Evolutionary conservation across 2,329 filamentous ascomycete genomes (phyloP).

Genomic region (Colletotrichum chrysophilum): DNA sequence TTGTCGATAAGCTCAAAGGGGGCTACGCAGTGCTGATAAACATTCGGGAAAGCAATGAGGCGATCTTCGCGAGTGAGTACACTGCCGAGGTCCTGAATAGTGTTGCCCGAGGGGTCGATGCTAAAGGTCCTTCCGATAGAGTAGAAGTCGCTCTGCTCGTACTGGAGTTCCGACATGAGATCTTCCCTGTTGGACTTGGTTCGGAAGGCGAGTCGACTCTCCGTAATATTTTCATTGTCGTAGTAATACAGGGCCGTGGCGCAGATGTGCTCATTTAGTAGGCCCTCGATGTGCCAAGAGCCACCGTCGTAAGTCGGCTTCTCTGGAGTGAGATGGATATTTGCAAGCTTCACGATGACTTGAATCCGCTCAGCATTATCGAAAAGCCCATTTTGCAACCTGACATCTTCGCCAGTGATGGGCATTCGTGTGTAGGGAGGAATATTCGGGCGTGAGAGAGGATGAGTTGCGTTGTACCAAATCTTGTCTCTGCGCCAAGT

Average conservation of each 20-base stretch:
- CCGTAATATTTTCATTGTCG: slow-evolving; percentile 64
- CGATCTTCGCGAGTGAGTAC: slow-evolving; percentile 52
- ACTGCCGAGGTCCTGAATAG: slow-evolving; percentile 49
- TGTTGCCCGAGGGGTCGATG: slow-evolving; percentile 24
- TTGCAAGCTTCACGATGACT: slow-evolving; percentile 68
- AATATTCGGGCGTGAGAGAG: slow-evolving; percentile 13
- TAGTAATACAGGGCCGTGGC: slow-evolving; percentile 69
- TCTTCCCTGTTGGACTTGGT: slow-evolving; percentile 40
- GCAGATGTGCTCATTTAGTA: slow-evolving; percentile 67
- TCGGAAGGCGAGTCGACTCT: slow-evolving; percentile 55
- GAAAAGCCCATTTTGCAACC: slow-evolving; percentile 32
- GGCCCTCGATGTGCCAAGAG: slow-evolving; percentile 61
- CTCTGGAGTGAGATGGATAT: slow-evolving; percentile 64
- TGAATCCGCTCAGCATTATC: slow-evolving; percentile 49
- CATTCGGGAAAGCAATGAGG: slow-evolving; percentile 61
- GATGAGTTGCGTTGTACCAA: slow-evolving; percentile 35
- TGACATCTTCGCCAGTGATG: neutral
- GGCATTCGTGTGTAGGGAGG: neutral
- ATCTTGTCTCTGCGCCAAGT: slow-evolving; percentile 20
- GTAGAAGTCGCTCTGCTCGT: slow-evolving; percentile 37
- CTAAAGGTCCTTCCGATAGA: slow-evolving; percentile 41
- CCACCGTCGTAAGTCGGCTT: slow-evolving; percentile 59
- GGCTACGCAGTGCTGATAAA: slow-evolving; percentile 55
- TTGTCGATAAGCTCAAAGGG: slow-evolving; percentile 58
- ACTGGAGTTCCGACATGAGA: slow-evolving; percentile 26